Percentiles rank a stretch among this genome's conserved stretches.
These are phyloP conservation scores for Ogataea angusta DNA, from an alignment of 805 yeast species.

Conservation along the genomic window DNA sequence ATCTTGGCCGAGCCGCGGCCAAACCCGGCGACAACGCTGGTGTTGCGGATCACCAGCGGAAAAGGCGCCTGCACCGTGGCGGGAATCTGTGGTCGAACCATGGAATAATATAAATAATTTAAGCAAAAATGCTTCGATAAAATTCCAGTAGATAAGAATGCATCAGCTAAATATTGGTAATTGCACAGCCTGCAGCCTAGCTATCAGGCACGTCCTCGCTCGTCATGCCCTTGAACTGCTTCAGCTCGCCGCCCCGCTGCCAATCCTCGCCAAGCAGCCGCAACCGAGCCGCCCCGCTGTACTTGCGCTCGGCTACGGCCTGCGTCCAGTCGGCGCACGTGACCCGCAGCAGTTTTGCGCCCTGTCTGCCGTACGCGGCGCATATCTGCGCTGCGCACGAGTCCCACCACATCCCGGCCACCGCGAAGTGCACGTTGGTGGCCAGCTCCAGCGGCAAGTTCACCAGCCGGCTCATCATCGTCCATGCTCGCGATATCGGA, in stretches of 20 bases:
- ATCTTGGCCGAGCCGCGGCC: conserved; percentile 94
- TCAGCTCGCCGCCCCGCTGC: conserved; percentile 44
- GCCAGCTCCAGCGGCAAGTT: conserved; percentile 52
- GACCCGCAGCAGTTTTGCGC: conserved; percentile 51
- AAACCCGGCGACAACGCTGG: conserved; percentile 72
- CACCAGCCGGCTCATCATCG: conserved; percentile 63
- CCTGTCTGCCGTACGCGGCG: conserved; percentile 66
- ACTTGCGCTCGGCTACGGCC: conserved; percentile 47
- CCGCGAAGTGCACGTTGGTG: conserved; percentile 66
- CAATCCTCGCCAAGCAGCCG: conserved; percentile 80
- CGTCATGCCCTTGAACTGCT: conserved; percentile 42
- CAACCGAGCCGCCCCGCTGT: conserved; percentile 77
- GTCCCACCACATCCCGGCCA: conserved; percentile 91
- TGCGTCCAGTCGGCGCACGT: conserved; percentile 51
- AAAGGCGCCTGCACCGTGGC: conserved; percentile 40
- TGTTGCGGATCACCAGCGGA: conserved; percentile 46
- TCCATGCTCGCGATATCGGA: conserved; percentile 63
- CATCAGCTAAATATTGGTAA: neutral
- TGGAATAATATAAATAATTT: neutral
- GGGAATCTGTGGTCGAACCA: conserved; percentile 41
- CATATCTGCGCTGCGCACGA: conserved; percentile 59
- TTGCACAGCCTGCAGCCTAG: neutral
- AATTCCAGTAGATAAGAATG: neutral
- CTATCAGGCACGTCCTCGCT: conserved; percentile 20
- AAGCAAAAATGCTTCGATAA: neutral